Base-by-base conservation (phyloP, 148 eudicot genomes). In the Fagopyrum esculentum region DNA sequence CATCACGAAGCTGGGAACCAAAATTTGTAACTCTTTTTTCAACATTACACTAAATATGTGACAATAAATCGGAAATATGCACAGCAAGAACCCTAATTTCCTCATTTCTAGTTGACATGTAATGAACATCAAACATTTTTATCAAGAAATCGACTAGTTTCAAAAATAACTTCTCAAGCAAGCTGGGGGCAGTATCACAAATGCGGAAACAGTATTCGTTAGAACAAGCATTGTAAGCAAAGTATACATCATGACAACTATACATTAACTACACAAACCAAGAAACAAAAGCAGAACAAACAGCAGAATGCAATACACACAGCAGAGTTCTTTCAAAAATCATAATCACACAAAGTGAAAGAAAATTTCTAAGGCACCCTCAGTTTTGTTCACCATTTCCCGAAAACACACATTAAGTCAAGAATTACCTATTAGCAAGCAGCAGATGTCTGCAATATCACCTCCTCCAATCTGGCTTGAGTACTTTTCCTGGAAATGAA, bases 391-490 rank as follows among this genome's bases (percentile, higher is more conserved):
- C 69, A 63, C 13, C 69, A 11, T 11, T 6, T 63, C 69, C 30
- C n/a, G 47, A 35, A 66, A 43, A 15, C 19, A 66, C 47, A 61
- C 13, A 29, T 61, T 15, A 35, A 5, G 71, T 66, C 71, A 66
- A 66, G 71, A 66, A 40, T 66, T 66, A 40, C 47, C 71, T 66
- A 66, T 35, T 35, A 35, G 3, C 47, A 40, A 40, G 30, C 17
- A 66, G 7, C 71, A 66, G 71, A 66, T 66, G 47, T 13, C 13
- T 71, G 74, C 51, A 49, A 69, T 0, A n/a, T 82, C 84, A 88
- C 74, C 91, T 84, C 83, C 81, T 86, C 91, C 91, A 88, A 43
- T 88, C 91, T n/a, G 85, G 78, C 61, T 77, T 84, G 74, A 83
- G 76, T 80, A 78, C 79, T 80, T 86, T 88, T 45, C 86, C 91